A percentile compares a stretch with the other conserved stretches of the same genome.
These are phyloP conservation scores for Suillus weaverae DNA, from an alignment of 768 basidiomycete genomes.

Conservation along the genomic window DNA sequence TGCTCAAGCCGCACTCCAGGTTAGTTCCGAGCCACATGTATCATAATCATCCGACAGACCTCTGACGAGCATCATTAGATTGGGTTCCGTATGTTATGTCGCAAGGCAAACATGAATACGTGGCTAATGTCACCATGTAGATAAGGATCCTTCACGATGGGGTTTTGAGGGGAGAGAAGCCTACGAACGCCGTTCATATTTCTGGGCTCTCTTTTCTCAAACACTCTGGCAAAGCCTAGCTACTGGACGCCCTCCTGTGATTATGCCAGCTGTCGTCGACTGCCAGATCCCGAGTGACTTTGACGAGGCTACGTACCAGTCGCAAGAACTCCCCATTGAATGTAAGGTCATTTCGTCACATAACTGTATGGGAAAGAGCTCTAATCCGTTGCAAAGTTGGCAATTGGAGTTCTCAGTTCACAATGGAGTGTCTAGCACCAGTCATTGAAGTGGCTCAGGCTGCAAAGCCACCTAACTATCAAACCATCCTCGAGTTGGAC, in stretches of 20 bases:
- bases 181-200: constrained; percentile 54
- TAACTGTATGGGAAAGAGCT: background rate
- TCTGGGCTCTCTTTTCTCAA: constrained; percentile 51
- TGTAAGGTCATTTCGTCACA: constrained; percentile 36
- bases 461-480: constrained; percentile 46
- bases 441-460: constrained; percentile 42
- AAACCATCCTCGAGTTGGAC: constrained; percentile 49
- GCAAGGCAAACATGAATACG: background rate
- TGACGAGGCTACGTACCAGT: constrained; percentile 46
- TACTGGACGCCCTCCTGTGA: constrained; percentile 49
- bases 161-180: constrained; percentile 48
- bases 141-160: constrained; percentile 54
- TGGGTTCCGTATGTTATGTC: constrained; percentile 15
- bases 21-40: constrained; percentile 24
- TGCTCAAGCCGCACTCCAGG: constrained; percentile 47
- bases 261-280: constrained; percentile 44
- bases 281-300: constrained; percentile 46
- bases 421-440: constrained; percentile 42
- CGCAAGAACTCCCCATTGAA: constrained; percentile 43
- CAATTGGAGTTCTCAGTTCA: constrained; percentile 46
- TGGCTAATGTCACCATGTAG: constrained; percentile 26
- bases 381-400: constrained; percentile 38
- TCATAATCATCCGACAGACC: background rate
- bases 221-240: constrained; percentile 55
- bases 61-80: constrained; percentile 9